Evolutionary conservation across 371 early-diverging fungal genomes (phyloP), one percentile per base, ranked within the genome.

Genomic region (Circinella umbellata): DNA sequence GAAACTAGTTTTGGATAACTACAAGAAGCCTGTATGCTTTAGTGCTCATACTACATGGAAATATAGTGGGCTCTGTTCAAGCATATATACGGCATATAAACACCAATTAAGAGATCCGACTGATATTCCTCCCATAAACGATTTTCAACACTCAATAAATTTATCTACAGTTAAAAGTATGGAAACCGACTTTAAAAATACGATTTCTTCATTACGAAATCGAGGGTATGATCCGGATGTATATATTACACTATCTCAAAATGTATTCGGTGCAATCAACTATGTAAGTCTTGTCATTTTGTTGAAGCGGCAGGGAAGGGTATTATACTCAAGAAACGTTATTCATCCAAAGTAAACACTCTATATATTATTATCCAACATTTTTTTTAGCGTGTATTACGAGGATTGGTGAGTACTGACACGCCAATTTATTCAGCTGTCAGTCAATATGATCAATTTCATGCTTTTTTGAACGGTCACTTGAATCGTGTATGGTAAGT

Each of bases 171-270:
- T 63, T 0, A 54, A 66, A 13, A 38, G 69, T 3, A 78, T 76
- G 79, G 74, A 78, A 7, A 67, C 39, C 7, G 72, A 78, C 17
- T 73, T 76, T 37, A 53, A 66, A 37, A 17, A 39, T 0, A 64
- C 73, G 1, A n/a, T 70, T 37, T 35, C 3, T 3, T 35, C 51
- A 5, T 38, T 76, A 51, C 53, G 53, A 15, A 27, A 66, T 9
- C 10, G 67, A 6, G 38, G 53, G 0, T 78, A 78, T 53, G 17
- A 59, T 14, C 79, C 79, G 7, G 73, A 73, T 57, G 65, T 68
- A 9, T 74, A 57, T 38, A 66, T 78, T 15, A 72, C 79, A 1
- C 66, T 78, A 60, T 78, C 79, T 9, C 74, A 78, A 37, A 51
- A 73, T 51, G 64, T 78, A 3, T 78, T 78, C 48, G 60, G 54